Base-by-base conservation (phyloP, 345 rosid species). In the Bruguiera sexangula region DNA sequence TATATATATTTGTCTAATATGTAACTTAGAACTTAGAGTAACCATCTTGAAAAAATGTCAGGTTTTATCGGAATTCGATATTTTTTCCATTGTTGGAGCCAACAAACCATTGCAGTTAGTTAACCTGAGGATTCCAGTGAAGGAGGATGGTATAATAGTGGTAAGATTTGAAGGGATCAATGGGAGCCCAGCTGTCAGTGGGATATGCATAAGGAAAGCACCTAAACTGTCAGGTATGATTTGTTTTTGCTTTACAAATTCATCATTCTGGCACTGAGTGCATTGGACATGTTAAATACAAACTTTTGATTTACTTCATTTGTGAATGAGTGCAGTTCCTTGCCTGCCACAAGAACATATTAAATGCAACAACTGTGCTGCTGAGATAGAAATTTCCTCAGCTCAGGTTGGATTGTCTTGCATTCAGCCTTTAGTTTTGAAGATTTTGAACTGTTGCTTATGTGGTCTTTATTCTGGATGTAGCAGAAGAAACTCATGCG, bases 21-120 rank as follows among this genome's bases (percentile, higher is more conserved):
- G 10, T 2, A 39, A 31, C 22, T 4, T 34, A 54, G 39, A 58
- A 18, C 78, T 73, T 29, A 78, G 36, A 63, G 55, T 8, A 21
- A 11, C 56, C 63, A 31, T 60, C 36, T 61, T 16, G 57, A 50
- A 8, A 74, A 24, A 67, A 69, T 84, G 78, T 79, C 88, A 95
- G 99, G 87, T 92, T 20, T 72, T 92, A 27, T 82, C 96, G 3
- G 91, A 95, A 69, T 85, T 95, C 53, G 99, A 95, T 83, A 82
- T 92, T 71, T 95, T 84, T 83, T 80, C 89, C 9, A 73, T 88
- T 63, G 96, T 90, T 71, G 97, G 96, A 56, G 88, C 96, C 29
- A 92, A 93, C 68, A 90, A 85, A 71, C 96, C 96, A 50, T 74
- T 95, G 66, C 81, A 88, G 73, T 78, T 95, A 65, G 91, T 83